Base-by-base conservation (phyloP, 768 basidiomycete genomes). In the Mycena capillaripes region DNA sequence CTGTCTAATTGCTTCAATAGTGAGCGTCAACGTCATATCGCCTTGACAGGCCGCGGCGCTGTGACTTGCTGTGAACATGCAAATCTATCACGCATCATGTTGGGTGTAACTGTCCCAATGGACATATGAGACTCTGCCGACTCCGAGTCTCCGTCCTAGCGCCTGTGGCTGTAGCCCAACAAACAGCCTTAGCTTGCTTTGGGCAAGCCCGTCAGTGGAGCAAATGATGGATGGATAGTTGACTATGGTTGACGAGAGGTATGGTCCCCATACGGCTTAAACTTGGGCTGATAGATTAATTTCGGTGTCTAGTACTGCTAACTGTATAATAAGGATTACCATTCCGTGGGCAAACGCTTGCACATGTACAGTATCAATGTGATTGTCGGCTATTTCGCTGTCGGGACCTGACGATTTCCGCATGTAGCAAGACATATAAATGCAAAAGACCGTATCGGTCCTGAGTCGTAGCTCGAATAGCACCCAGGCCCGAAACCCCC, bases 361-460 rank as follows among this genome's bases (percentile, higher is more conserved):
- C 40, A 59, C 42, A n/a, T n/a, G 30, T 40, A 44, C 60, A 63
- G 27, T 62, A 63, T 66, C 66, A 72, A 50, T 6, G 19, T 68
- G 44, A 72, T 69, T 25, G 25, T 62, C 70, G 58, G 63, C 44
- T 27, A 57, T 19, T 58, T 34, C 50, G 16, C 32, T 21, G 1
- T 19, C 63, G n/a, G 58, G 52, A 60, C 57, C 70, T 66, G 64
- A 65, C 64, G 52, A 29, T 23, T 55, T 30, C 64, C 70, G 29
- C 52, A 60, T 71, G 59, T 42, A 53, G 57, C 58, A 48, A n/a
- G 21, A 14, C 27, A 38, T 71, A 72, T 72, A 72, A 67, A 72
- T 61, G 71, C 58, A 38, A 38, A n/a, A n/a, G n/a, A n/a, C n/a
- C n/a, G n/a, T n/a, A n/a, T n/a, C n/a, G n/a, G n/a, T n/a, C n/a